Evolutionary conservation across 495 filamentous ascomycete genomes (phyloP).

Genomic region (Copromyces sp.): DNA sequence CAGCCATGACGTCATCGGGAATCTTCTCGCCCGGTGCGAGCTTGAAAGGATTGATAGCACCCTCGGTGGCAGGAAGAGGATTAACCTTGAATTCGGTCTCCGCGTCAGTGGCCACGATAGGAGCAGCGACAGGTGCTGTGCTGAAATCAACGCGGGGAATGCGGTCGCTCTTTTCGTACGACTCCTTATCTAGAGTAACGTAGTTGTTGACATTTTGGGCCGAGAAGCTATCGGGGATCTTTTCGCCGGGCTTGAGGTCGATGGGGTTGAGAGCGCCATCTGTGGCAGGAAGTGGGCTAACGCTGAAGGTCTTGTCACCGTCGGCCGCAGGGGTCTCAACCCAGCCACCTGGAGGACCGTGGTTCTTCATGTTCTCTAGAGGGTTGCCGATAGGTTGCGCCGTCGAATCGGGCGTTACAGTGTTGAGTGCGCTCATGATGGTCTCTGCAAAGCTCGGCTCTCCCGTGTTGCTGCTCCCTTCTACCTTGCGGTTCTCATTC

Average conservation of each 20-base stretch:
- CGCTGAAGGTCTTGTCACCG: constrained; percentile 38
- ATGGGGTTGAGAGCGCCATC: constrained; percentile 68
- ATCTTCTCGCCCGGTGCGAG: constrained; percentile 73
- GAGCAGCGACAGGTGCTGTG: neutral
- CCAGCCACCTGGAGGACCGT: constrained; percentile 56
- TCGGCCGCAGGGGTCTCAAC: constrained; percentile 59
- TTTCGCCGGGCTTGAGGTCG: constrained; percentile 63
- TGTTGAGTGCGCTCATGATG: constrained; percentile 47
- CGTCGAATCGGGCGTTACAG: constrained; percentile 61
- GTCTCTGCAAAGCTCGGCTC: constrained; percentile 32
- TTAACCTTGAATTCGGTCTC: constrained; percentile 48
- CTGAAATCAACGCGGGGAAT: constrained; percentile 30
- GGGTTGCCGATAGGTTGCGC: constrained; percentile 61
- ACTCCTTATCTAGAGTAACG: constrained; percentile 63
- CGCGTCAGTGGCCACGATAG: neutral
- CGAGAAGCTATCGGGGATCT: constrained; percentile 51
- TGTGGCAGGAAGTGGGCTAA: constrained; percentile 66
- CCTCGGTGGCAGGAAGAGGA: constrained; percentile 67
- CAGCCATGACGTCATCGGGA: constrained; percentile 46
- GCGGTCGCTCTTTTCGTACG: constrained; percentile 61
- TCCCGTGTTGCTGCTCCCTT: constrained; percentile 3
- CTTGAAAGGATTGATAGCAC: constrained; percentile 69
- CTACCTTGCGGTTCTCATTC: neutral
- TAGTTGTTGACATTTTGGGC: constrained; percentile 41
- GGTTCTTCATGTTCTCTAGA: constrained; percentile 36